Evolutionary conservation across 129 eudicot genomes (phyloP).

Genomic region (Helichrysum umbraculigerum): DNA sequence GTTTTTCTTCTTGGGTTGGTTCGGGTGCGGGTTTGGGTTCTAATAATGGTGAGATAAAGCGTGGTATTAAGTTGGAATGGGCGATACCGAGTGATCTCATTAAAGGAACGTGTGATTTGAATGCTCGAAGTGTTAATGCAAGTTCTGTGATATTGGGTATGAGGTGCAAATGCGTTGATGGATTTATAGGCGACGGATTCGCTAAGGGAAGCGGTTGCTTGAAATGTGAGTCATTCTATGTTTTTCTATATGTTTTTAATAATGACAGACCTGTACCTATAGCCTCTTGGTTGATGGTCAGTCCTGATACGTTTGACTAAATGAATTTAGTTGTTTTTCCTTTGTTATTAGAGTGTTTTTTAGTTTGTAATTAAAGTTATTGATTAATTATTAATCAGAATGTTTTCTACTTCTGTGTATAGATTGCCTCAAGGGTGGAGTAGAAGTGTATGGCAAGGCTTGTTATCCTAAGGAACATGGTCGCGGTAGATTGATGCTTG

Average conservation of each 20-base stretch:
- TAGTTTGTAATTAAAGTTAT: background rate
- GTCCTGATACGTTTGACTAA: no score
- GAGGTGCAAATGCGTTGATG: constrained; percentile 73
- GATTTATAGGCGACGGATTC: constrained; percentile 73
- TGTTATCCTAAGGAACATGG: constrained; percentile 45
- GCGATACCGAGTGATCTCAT: constrained; percentile 60
- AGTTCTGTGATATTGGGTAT: constrained; percentile 54
- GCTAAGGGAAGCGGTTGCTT: constrained; percentile 67
- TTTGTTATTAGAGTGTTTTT: background rate
- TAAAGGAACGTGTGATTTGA: constrained; percentile 45
- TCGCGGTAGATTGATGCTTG: constrained; percentile 49
- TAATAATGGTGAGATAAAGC: constrained; percentile 28
- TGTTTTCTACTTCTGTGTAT: constrained; percentile 6
- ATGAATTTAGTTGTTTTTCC: no score
- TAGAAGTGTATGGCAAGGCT: constrained; percentile 53
- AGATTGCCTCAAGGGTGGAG: constrained; percentile 69
- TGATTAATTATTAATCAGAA: background rate
- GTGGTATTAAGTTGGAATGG: constrained; percentile 87
- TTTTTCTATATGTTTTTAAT: background rate
- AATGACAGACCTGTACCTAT: background rate
- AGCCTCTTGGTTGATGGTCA: background rate
- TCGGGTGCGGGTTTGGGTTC: constrained; percentile 29
- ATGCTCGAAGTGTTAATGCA: constrained; percentile 55
- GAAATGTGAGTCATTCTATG: constrained; percentile 50
- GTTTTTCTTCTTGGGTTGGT: constrained; percentile 78